phyloP scores from a whole-genome alignment of 148 eudicot genomes.

The Drosera capensis region DNA sequence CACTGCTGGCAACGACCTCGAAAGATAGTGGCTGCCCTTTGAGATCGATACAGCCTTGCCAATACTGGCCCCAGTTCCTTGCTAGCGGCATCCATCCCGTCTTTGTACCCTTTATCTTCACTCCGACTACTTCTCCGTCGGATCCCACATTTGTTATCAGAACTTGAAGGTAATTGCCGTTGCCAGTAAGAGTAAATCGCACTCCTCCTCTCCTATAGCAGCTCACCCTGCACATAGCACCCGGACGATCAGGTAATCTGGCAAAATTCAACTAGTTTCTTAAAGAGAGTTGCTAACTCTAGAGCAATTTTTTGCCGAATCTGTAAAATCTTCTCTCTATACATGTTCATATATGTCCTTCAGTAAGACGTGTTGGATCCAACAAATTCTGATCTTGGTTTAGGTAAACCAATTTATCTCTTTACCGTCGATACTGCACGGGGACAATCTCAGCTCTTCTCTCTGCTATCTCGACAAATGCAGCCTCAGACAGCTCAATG shows the following conservation, averaged over 20 bases:
- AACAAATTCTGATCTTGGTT: too few species aligned
- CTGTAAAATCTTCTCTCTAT: not conserved
- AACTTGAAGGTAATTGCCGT: slow-evolving; percentile 27
- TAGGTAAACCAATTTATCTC: too few species aligned
- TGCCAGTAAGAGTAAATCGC: slow-evolving; percentile 44
- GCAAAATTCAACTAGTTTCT: not conserved
- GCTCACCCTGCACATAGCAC: slow-evolving; percentile 24
- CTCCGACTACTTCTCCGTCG: slow-evolving; percentile 47
- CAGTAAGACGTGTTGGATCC: too few species aligned
- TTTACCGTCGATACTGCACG: slow-evolving; percentile 50
- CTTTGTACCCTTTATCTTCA: slow-evolving; percentile 63
- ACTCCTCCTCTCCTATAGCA: slow-evolving; percentile 63
- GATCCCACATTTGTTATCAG: slow-evolving; percentile 49
- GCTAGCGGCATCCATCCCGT: slow-evolving; percentile 69
- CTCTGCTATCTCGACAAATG: slow-evolving; percentile 41
- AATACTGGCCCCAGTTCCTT: slow-evolving; percentile 74
- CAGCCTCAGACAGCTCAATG: slow-evolving; percentile 45
- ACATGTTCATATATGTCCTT: too few species aligned
- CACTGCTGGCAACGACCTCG: slow-evolving; percentile 41
- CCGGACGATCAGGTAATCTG: not conserved
- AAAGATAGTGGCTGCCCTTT: slow-evolving; percentile 54
- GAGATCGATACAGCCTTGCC: slow-evolving; percentile 48
- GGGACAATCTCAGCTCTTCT: slow-evolving; percentile 34
- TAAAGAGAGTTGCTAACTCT: not conserved
- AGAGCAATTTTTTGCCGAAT: too few species aligned